Evolutionary conservation across 1,284 basidiomycete genomes (phyloP).

Genomic region (Erythrobasidium hasegawianum): DNA sequence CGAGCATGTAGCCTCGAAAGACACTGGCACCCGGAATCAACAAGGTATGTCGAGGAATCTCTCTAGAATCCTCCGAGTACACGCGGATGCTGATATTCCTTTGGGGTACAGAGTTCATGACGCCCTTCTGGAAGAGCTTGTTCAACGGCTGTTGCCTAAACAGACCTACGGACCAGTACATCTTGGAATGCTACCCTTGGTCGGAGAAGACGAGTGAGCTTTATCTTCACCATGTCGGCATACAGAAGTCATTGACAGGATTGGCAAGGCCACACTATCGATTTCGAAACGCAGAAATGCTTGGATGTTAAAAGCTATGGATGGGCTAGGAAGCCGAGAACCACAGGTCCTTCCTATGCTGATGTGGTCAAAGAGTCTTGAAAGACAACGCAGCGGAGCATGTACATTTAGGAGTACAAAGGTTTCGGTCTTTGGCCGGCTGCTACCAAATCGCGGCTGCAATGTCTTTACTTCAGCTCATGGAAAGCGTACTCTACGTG

Average conservation of each 20-base stretch:
- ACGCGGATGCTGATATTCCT: background rate
- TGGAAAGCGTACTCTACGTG: too few species aligned
- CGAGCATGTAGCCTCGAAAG: conserved; percentile 29
- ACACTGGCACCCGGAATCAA: background rate
- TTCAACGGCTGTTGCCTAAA: conserved; percentile 30
- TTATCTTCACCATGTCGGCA: too few species aligned
- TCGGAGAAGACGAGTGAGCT: conserved; percentile 23
- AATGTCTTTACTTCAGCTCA: too few species aligned
- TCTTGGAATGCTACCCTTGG: conserved; percentile 30
- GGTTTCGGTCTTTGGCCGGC: too few species aligned
- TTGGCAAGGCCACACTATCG: too few species aligned
- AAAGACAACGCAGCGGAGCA: background rate
- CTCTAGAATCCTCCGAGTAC: too few species aligned
- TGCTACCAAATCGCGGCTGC: too few species aligned
- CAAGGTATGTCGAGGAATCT: conserved; percentile 6
- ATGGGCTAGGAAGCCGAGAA: conserved; percentile 24
- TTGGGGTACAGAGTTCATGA: conserved; percentile 15
- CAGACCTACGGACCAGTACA: conserved; percentile 31
- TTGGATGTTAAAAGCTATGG: conserved; percentile 30
- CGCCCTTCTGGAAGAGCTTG: conserved; percentile 19
- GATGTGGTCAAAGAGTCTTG: background rate
- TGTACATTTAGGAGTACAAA: too few species aligned
- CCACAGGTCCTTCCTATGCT: background rate
- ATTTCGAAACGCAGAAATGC: conserved; percentile 14
- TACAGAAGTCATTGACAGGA: too few species aligned